Conservation (phyloP, 1,284 basidiomycete species). For the Omphalotus olearius region DNA sequence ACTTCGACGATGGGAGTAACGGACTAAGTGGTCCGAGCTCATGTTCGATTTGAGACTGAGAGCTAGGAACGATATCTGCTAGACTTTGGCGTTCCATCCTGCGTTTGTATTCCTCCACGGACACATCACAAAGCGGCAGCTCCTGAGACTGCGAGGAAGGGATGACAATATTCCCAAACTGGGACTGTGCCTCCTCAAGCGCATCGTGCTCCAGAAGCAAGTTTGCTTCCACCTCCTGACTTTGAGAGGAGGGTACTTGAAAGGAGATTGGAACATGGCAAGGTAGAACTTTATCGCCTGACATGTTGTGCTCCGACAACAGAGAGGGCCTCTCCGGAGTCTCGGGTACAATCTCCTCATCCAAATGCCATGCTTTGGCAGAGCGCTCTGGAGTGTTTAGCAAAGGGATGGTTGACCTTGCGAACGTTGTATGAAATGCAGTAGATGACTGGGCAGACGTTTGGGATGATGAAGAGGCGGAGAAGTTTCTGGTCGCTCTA, state of each 20-base stretch:
- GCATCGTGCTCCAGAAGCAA: neutral
- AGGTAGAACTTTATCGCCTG: neutral
- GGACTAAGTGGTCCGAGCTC: too few relatives aligned
- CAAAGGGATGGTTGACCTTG: neutral
- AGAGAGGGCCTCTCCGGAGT: slow-evolving; percentile 2
- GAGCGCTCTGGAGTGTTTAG: slow-evolving; percentile 1
- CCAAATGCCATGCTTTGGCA: neutral
- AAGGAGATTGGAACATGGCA: neutral
- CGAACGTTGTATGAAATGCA: neutral
- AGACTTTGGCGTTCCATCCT: neutral
- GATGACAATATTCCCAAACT: slow-evolving; percentile 2
- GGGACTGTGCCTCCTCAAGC: neutral
- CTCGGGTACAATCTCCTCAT: slow-evolving; percentile 5
- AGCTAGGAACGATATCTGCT: slow-evolving; percentile 19
- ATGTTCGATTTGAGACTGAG: slow-evolving; percentile 19
- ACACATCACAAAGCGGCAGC: neutral
- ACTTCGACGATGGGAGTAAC: neutral
- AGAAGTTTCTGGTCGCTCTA: neutral
- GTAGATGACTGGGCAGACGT: neutral
- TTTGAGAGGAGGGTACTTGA: slow-evolving; percentile 11
- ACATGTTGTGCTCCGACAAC: neutral
- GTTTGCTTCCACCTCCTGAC: slow-evolving; percentile 8
- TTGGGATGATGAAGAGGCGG: neutral
- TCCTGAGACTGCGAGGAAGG: slow-evolving; percentile 20
- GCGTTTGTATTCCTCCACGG: neutral